Percentiles rank a stretch among this genome's conserved stretches.
Conservation (phyloP, 805 yeast genomes). For the Kuraishia hungarica region DNA sequence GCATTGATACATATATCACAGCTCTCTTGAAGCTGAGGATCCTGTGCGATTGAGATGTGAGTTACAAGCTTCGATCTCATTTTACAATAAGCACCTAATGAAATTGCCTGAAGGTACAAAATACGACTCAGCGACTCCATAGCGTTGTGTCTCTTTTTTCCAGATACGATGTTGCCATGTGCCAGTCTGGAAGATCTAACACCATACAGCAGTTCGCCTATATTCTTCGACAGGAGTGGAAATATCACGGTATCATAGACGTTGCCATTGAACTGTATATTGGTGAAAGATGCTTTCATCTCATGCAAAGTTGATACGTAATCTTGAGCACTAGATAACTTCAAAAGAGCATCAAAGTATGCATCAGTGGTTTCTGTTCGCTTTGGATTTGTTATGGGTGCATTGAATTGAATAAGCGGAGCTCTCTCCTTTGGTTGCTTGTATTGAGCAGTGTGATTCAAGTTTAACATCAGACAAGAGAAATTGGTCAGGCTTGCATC, state of each 20-base stretch:
- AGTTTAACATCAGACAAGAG: neutral
- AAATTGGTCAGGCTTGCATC: neutral
- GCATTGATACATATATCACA: neutral
- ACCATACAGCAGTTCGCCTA: conserved; percentile 11
- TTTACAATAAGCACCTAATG: neutral
- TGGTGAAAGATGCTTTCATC: conserved; percentile 12
- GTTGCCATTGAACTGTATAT: conserved; percentile 5
- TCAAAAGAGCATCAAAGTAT: conserved; percentile 12
- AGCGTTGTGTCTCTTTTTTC: neutral
- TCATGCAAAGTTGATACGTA: conserved; percentile 5
- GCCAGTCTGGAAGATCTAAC: neutral
- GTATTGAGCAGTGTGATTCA: neutral
- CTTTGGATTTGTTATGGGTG: conserved; percentile 2
- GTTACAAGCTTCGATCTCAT: neutral
- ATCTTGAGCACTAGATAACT: conserved; percentile 1
- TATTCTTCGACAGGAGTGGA: conserved; percentile 4
- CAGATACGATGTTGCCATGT: neutral
- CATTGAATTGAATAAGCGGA: neutral
- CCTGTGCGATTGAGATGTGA: neutral
- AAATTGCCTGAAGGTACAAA: neutral
- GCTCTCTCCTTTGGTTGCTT: neutral
- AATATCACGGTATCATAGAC: conserved; percentile 10
- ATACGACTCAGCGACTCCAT: neutral
- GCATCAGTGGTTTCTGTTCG: conserved; percentile 9
- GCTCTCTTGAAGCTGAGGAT: neutral